Evolutionary conservation across 805 yeast species (phyloP).

Genomic region (Cyberlindnera petersonii): DNA sequence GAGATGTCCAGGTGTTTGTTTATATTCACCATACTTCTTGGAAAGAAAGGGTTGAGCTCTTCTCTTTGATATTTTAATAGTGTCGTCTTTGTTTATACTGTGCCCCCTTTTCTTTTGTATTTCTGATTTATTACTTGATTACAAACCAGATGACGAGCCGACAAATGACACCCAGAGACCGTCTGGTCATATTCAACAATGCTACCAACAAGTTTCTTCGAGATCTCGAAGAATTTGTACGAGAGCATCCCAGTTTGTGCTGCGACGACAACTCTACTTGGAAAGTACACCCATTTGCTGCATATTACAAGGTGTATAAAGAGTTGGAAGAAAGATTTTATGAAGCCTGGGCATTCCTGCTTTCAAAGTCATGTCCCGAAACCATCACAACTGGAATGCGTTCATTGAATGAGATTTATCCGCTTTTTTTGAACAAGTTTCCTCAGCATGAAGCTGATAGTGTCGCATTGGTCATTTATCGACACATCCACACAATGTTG

Average conservation of each 20-base stretch:
- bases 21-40: no score
- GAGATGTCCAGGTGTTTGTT: no score
- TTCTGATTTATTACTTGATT: neutral
- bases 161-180: constrained; percentile 3
- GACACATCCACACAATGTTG: constrained; percentile 1
- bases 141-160: neutral
- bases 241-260: constrained; percentile 1
- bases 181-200: constrained; percentile 4
- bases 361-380: neutral
- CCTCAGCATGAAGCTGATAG: constrained; percentile 1
- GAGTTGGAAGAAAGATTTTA: constrained; percentile 1
- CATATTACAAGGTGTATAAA: constrained; percentile 1
- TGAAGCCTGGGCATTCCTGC: constrained; percentile 1
- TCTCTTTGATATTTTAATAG: no score
- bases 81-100: no score
- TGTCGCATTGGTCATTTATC: constrained; percentile 3
- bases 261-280: neutral
- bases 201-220: constrained; percentile 5
- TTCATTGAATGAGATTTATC: constrained; percentile 1
- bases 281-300: constrained; percentile 4
- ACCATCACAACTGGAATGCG: constrained; percentile 1
- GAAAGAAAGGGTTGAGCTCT: no score
- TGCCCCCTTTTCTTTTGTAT: no score
- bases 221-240: constrained; percentile 3
- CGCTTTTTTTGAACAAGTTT: constrained; percentile 5